These are phyloP conservation scores for Monosporascus sp. DNA, from an alignment of 2,329 filamentous ascomycete genomes.

Conservation along the genomic window DNA sequence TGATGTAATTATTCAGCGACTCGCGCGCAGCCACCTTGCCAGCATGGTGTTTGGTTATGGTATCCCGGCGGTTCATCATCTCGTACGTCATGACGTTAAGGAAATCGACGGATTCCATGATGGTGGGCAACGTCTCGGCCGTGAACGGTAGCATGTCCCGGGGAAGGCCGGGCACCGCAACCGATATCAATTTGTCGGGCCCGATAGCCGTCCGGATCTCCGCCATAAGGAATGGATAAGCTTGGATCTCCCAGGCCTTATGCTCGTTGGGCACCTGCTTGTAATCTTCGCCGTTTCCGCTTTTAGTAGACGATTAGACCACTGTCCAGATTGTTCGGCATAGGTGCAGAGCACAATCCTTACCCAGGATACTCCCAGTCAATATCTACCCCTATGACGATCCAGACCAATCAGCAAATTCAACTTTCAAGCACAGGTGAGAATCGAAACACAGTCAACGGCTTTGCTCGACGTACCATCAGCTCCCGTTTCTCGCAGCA, in stretches of 20 bases:
- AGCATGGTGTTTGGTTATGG: conserved; percentile 57
- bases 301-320: conserved; percentile 18
- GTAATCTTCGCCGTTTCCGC: conserved; percentile 66
- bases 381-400: conserved; percentile 33
- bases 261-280: conserved; percentile 55
- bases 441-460: not conserved
- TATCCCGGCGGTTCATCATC: conserved; percentile 48
- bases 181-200: conserved; percentile 53
- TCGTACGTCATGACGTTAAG: conserved; percentile 51
- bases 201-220: conserved; percentile 55
- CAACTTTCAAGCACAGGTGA: not conserved
- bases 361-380: conserved; percentile 58
- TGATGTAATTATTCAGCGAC: conserved; percentile 53
- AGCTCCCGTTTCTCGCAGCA: not conserved
- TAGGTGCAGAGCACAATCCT: not conserved
- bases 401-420: not conserved
- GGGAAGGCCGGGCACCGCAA: conserved; percentile 61
- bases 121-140: conserved; percentile 48
- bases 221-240: conserved; percentile 55
- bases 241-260: conserved; percentile 56
- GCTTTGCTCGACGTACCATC: not conserved
- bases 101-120: conserved; percentile 56
- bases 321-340: too few relatives aligned
- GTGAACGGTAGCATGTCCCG: conserved; percentile 66
- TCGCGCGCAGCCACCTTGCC: conserved; percentile 49